Base-by-base conservation (phyloP, 1,284 basidiomycete genomes). In the Macrocystidia cucumis region DNA sequence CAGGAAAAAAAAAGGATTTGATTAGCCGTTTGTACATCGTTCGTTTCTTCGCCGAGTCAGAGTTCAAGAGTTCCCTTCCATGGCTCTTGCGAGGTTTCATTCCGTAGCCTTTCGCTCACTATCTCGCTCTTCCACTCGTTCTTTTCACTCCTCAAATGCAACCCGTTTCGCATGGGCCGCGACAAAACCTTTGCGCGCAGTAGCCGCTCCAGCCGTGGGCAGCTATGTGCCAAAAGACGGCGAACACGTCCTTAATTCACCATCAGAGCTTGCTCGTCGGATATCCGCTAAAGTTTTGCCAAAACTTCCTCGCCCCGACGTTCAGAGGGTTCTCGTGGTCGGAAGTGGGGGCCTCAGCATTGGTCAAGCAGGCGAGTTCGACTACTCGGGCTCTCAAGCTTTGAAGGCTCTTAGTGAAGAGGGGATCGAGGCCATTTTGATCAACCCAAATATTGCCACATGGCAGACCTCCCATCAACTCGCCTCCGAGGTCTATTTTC, bases 291-390 rank as follows among this genome's bases (percentile, higher is more conserved):
- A 84, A 51, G 92, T 96, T 30, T 70, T 97, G 12, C 89, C 91
- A 25, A 86, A 88, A 51, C 69, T 92, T 22, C 78, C 83, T 24
- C 77, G 85, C 21, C 85, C 90, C 17, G 81, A 97, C 49, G 95
- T 98, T 31, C 83, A 87, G 58, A 96, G 95, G 57, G 96, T 98
- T 33, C 74, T 98, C 42, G 90, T 98, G 40, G 91, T 98, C 34
- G 96, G 96, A 44, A 90, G 85, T 45, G 96, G 96, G 52, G 96
- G 96, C 43, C 79, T 99, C 32, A 87, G 82, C 54, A 98, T 99
- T 45, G 96, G 96, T 29, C 96, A 98, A 62, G 96, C 96, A 3
- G 96, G 96, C 60, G 96, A 99, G 63, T 99, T 99, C 62, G 96
- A 99, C 62, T 98, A 99, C 64, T 97, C 92, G 18, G 96, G 88